These are phyloP conservation scores for Cyberlindnera misumaiensis DNA, from an alignment of 805 yeast species.

Conservation along the genomic window DNA sequence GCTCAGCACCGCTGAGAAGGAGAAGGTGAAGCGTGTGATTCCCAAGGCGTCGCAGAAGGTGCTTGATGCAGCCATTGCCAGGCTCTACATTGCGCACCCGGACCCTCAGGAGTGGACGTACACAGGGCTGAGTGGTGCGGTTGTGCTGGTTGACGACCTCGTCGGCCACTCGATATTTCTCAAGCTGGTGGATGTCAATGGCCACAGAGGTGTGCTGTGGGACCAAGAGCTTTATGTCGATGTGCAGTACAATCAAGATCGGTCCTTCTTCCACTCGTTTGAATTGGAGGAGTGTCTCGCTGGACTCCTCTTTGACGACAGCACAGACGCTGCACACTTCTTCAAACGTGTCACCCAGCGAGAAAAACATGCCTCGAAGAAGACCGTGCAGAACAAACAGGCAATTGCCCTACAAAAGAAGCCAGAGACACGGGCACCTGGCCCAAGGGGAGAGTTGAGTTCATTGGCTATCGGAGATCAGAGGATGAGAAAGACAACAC, in stretches of 20 bases:
- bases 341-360: conserved; percentile 67
- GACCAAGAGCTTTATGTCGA: conserved; percentile 91
- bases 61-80: conserved; percentile 84
- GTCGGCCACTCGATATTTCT: conserved; percentile 93
- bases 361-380: conserved; percentile 80
- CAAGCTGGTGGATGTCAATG: conserved; percentile 79
- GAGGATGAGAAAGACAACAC: conserved; percentile 48
- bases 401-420: conserved; percentile 72
- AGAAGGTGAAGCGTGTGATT: conserved; percentile 78
- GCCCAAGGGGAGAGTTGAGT: conserved; percentile 25
- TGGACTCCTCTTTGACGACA: conserved; percentile 86
- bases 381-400: conserved; percentile 77
- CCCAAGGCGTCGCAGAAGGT: conserved; percentile 87
- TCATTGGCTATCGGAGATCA: conserved; percentile 33
- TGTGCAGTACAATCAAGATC: conserved; percentile 86
- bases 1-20: conserved; percentile 62
- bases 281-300: conserved; percentile 86
- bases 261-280: conserved; percentile 91
- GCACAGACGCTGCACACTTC: conserved; percentile 81
- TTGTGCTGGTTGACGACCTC: conserved; percentile 80
- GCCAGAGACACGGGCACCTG: conserved; percentile 24
- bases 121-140: conserved; percentile 87
- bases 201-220: conserved; percentile 87
- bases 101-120: conserved; percentile 73
- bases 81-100: conserved; percentile 87